phyloP scores from a whole-genome alignment of 495 filamentous ascomycete genomes.

The Aspergillus panamensis region DNA sequence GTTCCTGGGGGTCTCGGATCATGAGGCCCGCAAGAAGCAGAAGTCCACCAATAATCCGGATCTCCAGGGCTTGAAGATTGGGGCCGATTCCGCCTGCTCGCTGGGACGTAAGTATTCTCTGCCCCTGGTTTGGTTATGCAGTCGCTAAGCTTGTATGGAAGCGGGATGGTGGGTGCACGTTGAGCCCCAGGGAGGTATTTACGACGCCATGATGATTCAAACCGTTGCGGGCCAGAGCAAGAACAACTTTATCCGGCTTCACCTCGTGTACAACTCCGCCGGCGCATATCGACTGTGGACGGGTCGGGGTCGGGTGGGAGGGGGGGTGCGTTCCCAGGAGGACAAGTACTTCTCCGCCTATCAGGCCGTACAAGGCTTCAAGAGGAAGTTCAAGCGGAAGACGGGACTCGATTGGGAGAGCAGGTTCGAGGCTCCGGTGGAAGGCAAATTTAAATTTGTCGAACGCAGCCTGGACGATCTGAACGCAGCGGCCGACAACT shows the following conservation, averaged over 20 bases:
- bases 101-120: not conserved
- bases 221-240: not conserved
- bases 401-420: not conserved
- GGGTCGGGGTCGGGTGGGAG: not conserved
- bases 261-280: not conserved
- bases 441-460: not conserved
- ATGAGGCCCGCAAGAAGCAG: not conserved
- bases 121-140: not conserved
- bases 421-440: not conserved
- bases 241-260: not conserved
- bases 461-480: not conserved
- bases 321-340: not conserved
- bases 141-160: not conserved
- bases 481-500: not conserved
- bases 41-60: not conserved
- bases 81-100: not conserved
- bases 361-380: not conserved
- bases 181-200: not conserved
- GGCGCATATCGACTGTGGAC: not conserved
- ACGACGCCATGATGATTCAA: not conserved
- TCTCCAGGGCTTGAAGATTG: not conserved
- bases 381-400: not conserved
- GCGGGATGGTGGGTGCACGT: not conserved
- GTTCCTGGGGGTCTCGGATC: not conserved
- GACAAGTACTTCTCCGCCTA: not conserved